Percentiles rank a stretch among this genome's conserved stretches.
phyloP scores from a whole-genome alignment of 2,329 filamentous ascomycete genomes.

The Aspergillus transmontanensis region DNA sequence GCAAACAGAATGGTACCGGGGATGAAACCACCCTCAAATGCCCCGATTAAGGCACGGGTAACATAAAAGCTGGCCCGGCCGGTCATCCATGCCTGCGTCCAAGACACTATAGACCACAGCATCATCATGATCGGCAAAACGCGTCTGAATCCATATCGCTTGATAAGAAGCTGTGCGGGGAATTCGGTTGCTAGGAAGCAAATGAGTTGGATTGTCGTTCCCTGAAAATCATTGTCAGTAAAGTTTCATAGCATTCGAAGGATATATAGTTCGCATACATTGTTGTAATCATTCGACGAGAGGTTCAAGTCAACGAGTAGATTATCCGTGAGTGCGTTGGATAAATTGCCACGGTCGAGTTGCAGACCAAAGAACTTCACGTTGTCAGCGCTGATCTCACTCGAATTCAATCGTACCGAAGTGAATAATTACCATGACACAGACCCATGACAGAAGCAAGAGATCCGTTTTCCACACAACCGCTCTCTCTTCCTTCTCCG shows the following conservation, averaged over 20 bases:
- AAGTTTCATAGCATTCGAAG: neutral
- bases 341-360: constrained; percentile 38
- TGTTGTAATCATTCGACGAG: constrained; percentile 44
- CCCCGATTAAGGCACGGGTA: constrained; percentile 43
- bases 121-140: constrained; percentile 51
- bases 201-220: constrained; percentile 27
- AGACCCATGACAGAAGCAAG: constrained; percentile 25
- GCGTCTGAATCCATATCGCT: constrained; percentile 49
- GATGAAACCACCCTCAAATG: constrained; percentile 41
- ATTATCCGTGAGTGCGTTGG: constrained; percentile 39
- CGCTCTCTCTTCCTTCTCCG: constrained; percentile 47
- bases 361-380: constrained; percentile 37
- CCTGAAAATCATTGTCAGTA: constrained; percentile 12
- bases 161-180: constrained; percentile 51
- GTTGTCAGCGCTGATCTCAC: neutral
- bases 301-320: constrained; percentile 39
- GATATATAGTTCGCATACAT: constrained; percentile 14
- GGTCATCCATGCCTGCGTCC: constrained; percentile 38
- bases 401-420: too few relatives aligned
- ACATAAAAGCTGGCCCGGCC: constrained; percentile 39
- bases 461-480: constrained; percentile 49
- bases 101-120: constrained; percentile 47
- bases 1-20: constrained; percentile 44
- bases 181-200: constrained; percentile 42
- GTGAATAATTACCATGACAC: constrained; percentile 22